phyloP scores from a whole-genome alignment of 1,139 yeast species.

The Magnusiomyces fungicola region DNA sequence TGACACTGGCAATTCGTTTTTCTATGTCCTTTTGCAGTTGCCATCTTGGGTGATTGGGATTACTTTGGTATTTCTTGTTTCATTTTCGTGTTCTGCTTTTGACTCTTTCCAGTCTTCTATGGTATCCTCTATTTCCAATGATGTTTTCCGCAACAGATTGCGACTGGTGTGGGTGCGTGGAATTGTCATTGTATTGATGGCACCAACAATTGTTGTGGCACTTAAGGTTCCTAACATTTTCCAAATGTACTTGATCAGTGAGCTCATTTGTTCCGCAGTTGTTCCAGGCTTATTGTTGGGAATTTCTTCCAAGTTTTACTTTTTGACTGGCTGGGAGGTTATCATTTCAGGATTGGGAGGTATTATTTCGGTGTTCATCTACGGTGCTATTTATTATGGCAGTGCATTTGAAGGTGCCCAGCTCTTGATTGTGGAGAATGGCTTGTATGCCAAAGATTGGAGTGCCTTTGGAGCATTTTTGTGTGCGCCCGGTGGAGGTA shows the following conservation, averaged over 20 bases:
- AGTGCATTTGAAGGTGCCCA: conserved; percentile 70
- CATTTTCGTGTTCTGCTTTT: conserved; percentile 79
- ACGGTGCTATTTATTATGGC: conserved; percentile 72
- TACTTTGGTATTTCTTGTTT: conserved; percentile 63
- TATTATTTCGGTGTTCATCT: conserved; percentile 67
- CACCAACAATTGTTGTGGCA: conserved; percentile 81
- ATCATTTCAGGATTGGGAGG: conserved; percentile 82
- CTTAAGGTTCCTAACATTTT: conserved; percentile 73
- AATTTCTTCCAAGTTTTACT: conserved; percentile 53
- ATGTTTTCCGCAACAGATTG: conserved; percentile 74
- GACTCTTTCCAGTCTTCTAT: conserved; percentile 86
- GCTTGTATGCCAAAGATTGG: conserved; percentile 82
- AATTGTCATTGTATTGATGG: conserved; percentile 65
- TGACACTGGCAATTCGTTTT: conserved; percentile 61
- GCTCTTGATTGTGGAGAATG: conserved; percentile 64
- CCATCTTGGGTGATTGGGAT: conserved; percentile 85
- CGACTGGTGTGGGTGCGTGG: conserved; percentile 58
- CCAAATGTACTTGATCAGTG: conserved; percentile 80
- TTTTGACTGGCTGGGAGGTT: conserved; percentile 72
- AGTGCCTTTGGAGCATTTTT: conserved; percentile 93
- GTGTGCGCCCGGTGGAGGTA: conserved; percentile 79
- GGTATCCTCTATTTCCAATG: conserved; percentile 85
- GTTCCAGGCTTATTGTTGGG: conserved; percentile 85
- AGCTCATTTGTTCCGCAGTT: conserved; percentile 76
- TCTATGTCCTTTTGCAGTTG: conserved; percentile 58